Evolutionary conservation across 1,139 yeast species (phyloP), one percentile per base, ranked within the genome.

Genomic region (Zhuliangozyma parablackwelliae): DNA sequence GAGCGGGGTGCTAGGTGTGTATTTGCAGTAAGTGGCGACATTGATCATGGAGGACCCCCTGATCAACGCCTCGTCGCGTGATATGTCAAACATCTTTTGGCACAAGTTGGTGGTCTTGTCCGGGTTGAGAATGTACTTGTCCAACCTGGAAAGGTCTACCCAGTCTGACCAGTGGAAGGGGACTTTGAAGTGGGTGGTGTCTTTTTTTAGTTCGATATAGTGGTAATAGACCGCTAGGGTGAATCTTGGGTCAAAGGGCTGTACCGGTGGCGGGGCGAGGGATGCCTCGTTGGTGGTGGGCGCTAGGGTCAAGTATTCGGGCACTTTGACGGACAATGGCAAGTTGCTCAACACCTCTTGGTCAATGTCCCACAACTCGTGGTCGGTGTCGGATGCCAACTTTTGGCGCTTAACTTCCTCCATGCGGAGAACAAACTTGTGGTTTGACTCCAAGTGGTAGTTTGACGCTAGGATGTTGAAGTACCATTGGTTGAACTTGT

Each of bases 241-340:
- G 43, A 75, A 60, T 27, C 80, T 50, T 2, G 80, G 79, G 40
- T 75, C 81, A 47, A 66, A 72, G 2, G 72, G 72, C 40, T 59
- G 69, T 7, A 64, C 41, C 28, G 41, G 39, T 10, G 65, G 63
- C n/a, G n/a, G n/a, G n/a, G n/a, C n/a, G n/a, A n/a, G n/a, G n/a
- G n/a, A n/a, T n/a, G n/a, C n/a, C n/a, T n/a, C n/a, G 37, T 41
- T 45, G 9, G 26, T 34, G n/a, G 23, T 24, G 6, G 32, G 34
- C 7, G 26, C 24, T 16, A 44, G 37, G 10, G 30, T 28, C 31
- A 31, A 42, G 37, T 51, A 56, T 5, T 29, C 28, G 0, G 68
- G 67, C 10, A 58, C 38, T 5, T 41, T 26, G 2, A 63, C 43
- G 20, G 33, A 35, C 5, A 53, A 40, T 1, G 58, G 55, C 5